A percentile compares a stretch with the other conserved stretches of the same genome.
These are phyloP conservation scores for Suhomyces bribrorum DNA, from an alignment of 1,139 yeast genomes.

Conservation along the genomic window DNA sequence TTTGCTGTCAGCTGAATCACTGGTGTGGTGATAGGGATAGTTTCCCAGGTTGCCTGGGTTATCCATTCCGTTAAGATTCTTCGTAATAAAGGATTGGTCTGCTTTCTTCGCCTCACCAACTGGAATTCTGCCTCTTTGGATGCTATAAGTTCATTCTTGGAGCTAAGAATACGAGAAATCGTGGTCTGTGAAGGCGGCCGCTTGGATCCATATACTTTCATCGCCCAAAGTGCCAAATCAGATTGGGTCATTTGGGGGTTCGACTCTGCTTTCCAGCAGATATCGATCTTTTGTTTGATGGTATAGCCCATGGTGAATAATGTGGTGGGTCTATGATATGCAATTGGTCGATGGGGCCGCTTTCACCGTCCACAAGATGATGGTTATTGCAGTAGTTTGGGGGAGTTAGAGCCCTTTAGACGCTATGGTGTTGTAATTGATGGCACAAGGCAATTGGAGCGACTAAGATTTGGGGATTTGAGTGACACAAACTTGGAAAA, in stretches of 20 bases:
- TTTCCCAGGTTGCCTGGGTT: constrained; percentile 67
- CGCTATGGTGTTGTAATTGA: too few relatives aligned
- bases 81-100: constrained; percentile 56
- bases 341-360: too few relatives aligned
- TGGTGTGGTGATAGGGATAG: constrained; percentile 64
- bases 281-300: constrained; percentile 65
- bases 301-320: constrained; percentile 59
- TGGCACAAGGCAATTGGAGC: too few relatives aligned
- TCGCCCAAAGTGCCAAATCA: constrained; percentile 69
- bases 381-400: too few relatives aligned
- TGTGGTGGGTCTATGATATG: too few relatives aligned
- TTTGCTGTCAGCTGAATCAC: constrained; percentile 65
- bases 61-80: constrained; percentile 67
- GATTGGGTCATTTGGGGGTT: constrained; percentile 68
- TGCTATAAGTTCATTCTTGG: constrained; percentile 59
- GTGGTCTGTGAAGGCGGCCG: constrained; percentile 70
- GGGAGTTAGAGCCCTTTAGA: too few relatives aligned
- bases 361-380: too few relatives aligned
- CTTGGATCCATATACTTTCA: constrained; percentile 49
- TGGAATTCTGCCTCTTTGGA: constrained; percentile 59
- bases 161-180: constrained; percentile 59
- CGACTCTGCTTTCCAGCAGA: constrained; percentile 65
- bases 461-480: too few relatives aligned
- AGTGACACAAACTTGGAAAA: too few relatives aligned
- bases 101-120: constrained; percentile 55